Evolutionary conservation across 257 asterid species (phyloP).

Genomic region (Solanum rostratum): DNA sequence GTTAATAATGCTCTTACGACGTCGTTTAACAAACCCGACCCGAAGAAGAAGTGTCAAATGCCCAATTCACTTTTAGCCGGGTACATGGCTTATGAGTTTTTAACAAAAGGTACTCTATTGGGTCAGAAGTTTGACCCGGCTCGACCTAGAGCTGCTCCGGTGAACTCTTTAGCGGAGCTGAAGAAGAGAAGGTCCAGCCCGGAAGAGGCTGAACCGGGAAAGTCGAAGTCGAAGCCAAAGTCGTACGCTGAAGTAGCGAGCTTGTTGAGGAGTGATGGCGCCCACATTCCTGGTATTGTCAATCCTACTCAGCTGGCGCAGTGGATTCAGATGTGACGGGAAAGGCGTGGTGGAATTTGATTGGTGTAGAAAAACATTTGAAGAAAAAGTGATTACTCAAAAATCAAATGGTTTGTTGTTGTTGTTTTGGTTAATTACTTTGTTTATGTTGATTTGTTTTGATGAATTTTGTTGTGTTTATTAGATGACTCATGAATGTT

Average conservation of each 20-base stretch:
- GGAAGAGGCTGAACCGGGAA: neutral
- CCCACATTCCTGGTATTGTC: slow-evolving; percentile 58
- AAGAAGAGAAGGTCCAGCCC: slow-evolving; percentile 12
- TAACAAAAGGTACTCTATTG: slow-evolving; percentile 38
- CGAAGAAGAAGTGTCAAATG: slow-evolving; percentile 2
- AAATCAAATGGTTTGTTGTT: neutral
- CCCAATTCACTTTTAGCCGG: slow-evolving; percentile 62
- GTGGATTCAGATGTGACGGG: slow-evolving; percentile 55
- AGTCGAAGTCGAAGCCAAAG: slow-evolving; percentile 12
- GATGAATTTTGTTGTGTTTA: neutral
- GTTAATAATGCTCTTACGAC: slow-evolving; percentile 12
- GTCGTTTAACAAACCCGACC: slow-evolving; percentile 9
- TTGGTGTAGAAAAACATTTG: neutral
- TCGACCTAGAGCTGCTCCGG: slow-evolving; percentile 31
- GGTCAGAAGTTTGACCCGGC: slow-evolving; percentile 51
- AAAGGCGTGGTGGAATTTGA: neutral
- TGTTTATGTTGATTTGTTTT: neutral
- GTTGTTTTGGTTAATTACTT: neutral
- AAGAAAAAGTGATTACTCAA: neutral
- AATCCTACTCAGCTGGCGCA: slow-evolving; percentile 58
- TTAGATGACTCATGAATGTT: neutral
- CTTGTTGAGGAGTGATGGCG: slow-evolving; percentile 39
- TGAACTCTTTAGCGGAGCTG: slow-evolving; percentile 13
- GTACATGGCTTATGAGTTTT: slow-evolving; percentile 59
- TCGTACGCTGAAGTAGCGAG: slow-evolving; percentile 53